phyloP scores from a whole-genome alignment of 805 yeast genomes.

The Saccharomycopsis guyanensis region DNA sequence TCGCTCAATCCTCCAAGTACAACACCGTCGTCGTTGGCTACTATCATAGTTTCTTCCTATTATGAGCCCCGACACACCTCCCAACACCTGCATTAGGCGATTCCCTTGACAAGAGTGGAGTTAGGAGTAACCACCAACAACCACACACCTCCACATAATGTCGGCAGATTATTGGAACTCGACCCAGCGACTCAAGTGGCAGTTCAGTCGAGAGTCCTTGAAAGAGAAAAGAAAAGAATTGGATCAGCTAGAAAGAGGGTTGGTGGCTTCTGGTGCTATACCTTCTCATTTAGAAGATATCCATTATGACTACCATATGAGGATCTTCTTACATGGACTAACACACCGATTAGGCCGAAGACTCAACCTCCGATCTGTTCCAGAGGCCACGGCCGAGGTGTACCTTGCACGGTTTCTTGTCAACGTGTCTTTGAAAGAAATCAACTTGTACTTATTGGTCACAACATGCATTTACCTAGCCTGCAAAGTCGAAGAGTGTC shows the following conservation, averaged over 20 bases:
- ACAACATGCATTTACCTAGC: constrained; percentile 85
- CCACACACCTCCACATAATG: too few species aligned
- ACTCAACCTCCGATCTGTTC: constrained; percentile 70
- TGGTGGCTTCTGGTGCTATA: constrained; percentile 27
- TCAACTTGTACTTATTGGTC: constrained; percentile 71
- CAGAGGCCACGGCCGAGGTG: constrained; percentile 82
- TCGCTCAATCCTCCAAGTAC: too few species aligned
- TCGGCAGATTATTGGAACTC: constrained; percentile 87
- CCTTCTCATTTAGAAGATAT: constrained; percentile 36
- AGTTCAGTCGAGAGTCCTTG: constrained; percentile 58
- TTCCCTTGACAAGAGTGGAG: too few species aligned
- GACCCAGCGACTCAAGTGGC: constrained; percentile 78
- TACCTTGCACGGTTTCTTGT: constrained; percentile 74
- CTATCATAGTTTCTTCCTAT: too few species aligned
- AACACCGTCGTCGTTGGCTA: too few species aligned
- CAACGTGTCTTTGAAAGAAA: constrained; percentile 65
- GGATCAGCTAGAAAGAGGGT: constrained; percentile 29
- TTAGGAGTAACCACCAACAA: too few species aligned
- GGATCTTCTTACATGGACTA: constrained; percentile 73
- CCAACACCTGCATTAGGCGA: too few species aligned
- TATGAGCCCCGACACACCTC: too few species aligned
- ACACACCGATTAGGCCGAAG: constrained; percentile 73
- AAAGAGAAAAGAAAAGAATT: constrained; percentile 35
- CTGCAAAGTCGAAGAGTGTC: constrained; percentile 91
- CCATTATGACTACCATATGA: constrained; percentile 47